phyloP scores from a whole-genome alignment of 345 rosid genomes.

The Durio zibethinus region DNA sequence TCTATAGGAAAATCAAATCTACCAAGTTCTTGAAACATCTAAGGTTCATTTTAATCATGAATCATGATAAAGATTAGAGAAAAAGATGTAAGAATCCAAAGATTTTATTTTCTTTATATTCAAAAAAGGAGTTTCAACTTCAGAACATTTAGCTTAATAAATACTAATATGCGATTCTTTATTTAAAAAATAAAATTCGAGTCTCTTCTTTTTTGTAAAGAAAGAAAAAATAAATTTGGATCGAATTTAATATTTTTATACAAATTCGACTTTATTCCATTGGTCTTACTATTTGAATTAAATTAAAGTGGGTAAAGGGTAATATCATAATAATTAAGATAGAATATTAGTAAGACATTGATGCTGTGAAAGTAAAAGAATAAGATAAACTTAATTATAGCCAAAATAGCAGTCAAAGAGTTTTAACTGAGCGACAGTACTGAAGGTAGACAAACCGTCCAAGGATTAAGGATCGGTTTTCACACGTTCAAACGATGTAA shows the following conservation, averaged over 20 bases:
- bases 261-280: no score
- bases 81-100: not conserved
- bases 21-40: not conserved
- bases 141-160: no score
- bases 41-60: not conserved
- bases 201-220: no score
- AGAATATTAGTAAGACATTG: not conserved
- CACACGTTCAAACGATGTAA: not conserved
- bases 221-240: no score
- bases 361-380: not conserved
- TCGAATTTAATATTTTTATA: no score
- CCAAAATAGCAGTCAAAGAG: conserved; percentile 12
- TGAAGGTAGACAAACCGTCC: not conserved
- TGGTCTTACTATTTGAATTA: not conserved
- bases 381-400: not conserved
- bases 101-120: not conserved
- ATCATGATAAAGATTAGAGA: not conserved
- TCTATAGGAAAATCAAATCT: not conserved
- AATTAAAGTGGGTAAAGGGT: not conserved
- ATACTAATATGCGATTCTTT: no score
- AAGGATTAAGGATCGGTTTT: conserved; percentile 13
- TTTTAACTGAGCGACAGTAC: not conserved
- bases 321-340: not conserved
- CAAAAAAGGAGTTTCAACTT: no score
- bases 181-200: no score